Evolutionary conservation across 2,329 filamentous ascomycete species (phyloP), one percentile per base, ranked within the genome.

Genomic region (Fusarium nisikadoi): DNA sequence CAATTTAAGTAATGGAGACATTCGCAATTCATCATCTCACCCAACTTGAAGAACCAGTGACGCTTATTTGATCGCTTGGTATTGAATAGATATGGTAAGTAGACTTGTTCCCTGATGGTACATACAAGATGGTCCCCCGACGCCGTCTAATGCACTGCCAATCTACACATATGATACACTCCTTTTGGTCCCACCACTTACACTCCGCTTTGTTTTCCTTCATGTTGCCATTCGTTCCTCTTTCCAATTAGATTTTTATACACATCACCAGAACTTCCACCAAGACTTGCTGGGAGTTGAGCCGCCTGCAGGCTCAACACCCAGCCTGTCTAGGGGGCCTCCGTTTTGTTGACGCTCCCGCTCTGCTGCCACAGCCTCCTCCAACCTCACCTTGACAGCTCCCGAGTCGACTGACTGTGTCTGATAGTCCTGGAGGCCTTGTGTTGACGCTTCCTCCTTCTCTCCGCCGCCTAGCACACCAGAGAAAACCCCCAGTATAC

Each of bases 251-350:
- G 47, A 39, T 55, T 62, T 33, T 58, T 43, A 53, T 63, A 53
- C 49, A 53, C 19, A 53, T 77, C 70, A 82, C 80, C 80, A 83
- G 11, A 79, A 80, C 83, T 84, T 86, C 84, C 84, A 87, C 83
- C 84, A 87, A 80, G 85, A 82, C 80, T 86, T 88, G 82, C 86
- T 87, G 50, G 79, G 76, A 4, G 78, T 56, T 38, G 77, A 76
- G 25, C 66, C 67, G 36, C 64, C 70, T 36, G 61, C 75, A 27
- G 75, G 74, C 36, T 83, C 81, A 35, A 85, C 75, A 1, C 86
- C 87, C 6, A 88, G 66, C 63, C 84, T 84, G 73, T 89, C 87
- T 47, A 89, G 77, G 54, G 83, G 83, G 4, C 87, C 88, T 25
- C 87, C 87, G 17, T 71, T 79, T 65, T 81, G 81, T 81, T 89